Base-by-base conservation (phyloP, 768 basidiomycete species). In the Panaeolus cyanescens region DNA sequence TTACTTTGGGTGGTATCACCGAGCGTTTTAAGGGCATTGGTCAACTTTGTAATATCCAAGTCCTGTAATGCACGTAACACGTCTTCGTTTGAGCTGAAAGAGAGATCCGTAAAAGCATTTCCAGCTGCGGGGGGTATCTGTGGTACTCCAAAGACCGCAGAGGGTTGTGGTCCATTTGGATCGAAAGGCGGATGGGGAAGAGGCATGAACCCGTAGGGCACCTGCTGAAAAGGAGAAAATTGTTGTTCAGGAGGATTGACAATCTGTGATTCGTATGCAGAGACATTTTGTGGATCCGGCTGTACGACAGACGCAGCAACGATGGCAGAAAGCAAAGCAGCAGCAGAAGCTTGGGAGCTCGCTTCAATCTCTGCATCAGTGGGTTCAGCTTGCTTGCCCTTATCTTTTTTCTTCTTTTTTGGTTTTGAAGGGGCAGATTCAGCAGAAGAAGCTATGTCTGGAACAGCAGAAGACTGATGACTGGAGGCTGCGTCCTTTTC, bases 1-100 rank as follows among this genome's bases (percentile, higher is more conserved):
- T 75, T 80, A 17, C 80, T 76, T 25, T 79, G 76, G 1, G 85
- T 79, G 17, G 83, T 84, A 32, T 89, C 89, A 8, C 85, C 85
- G 1, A 91, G 75, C 7, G 83, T 83, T 70, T 85, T 88, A 60
- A 93, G 78, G 10, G 86, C 88, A 58, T 77, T 81, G 0, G 89
- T 84, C 59, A 93, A 83, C 75, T 87, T 91, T 56, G 87, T 80
- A 59, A 89, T 78, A 65, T 93, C 91, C 62, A 92, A 76, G 54
- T 87, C 85, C 70, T 92, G 90, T 54, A 93, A 73, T 10, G 85
- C 86, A 32, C 87, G 89, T 42, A 92, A 74, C 45, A 93, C 83
- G 62, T 91, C 89, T 54, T 93, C 91, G 66, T 85, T 90, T 25
- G 88, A 88, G 12, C 80, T 79, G 59, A 79, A 78, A 17, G 77